phyloP scores from a whole-genome alignment of 1,284 basidiomycete species.

The Somion occarium region DNA sequence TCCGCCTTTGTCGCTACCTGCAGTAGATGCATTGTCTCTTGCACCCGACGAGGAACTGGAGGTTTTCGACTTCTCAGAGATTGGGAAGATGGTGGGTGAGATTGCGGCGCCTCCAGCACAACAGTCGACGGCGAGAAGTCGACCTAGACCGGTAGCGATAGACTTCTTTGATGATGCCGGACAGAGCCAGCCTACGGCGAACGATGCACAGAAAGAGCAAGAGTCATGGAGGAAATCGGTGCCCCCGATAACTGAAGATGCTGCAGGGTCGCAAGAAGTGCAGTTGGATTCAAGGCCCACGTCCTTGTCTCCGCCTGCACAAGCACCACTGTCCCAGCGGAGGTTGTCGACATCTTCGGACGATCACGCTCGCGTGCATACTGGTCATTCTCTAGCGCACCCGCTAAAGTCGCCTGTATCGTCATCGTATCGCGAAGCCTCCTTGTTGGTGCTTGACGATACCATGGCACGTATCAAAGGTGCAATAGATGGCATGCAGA shows the following conservation, averaged over 20 bases:
- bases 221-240: constrained; percentile 40
- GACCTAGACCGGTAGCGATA: constrained; percentile 50
- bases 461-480: constrained; percentile 88
- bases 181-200: constrained; percentile 11
- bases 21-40: constrained; percentile 43
- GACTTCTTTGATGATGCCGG: constrained; percentile 61
- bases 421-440: constrained; percentile 54
- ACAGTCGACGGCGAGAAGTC: constrained; percentile 15
- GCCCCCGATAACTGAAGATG: not conserved
- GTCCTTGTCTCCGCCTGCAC: not conserved
- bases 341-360: constrained; percentile 10
- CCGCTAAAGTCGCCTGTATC: constrained; percentile 23
- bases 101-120: constrained; percentile 17
- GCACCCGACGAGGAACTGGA: constrained; percentile 59
- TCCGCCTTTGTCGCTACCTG: constrained; percentile 35
- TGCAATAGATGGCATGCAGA: constrained; percentile 71
- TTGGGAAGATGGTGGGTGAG: constrained; percentile 60
- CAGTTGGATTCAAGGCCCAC: not conserved
- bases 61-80: constrained; percentile 72
- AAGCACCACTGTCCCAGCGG: constrained; percentile 1
- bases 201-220: constrained; percentile 28
- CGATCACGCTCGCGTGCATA: constrained; percentile 3
- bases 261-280: not conserved
- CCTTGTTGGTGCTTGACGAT: constrained; percentile 77
- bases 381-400: not conserved